Base-by-base conservation (phyloP, 306 rosid species). In the Urtica urens region DNA sequence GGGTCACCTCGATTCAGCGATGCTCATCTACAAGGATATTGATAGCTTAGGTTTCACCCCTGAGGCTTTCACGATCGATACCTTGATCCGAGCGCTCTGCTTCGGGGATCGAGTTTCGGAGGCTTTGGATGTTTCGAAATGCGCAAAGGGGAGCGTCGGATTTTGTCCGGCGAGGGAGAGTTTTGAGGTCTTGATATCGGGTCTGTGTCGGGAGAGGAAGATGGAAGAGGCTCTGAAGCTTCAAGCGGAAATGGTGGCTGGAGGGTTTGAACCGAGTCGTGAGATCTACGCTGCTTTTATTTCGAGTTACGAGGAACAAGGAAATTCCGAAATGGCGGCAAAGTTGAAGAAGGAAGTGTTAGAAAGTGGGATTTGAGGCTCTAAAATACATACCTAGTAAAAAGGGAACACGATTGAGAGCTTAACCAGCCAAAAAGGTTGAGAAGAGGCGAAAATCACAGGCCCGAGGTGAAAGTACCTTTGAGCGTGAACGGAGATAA, bases 231-330 rank as follows among this genome's bases (percentile, higher is more conserved):
- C 81, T 0, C 25, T 81, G 57, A 77, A 75, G 65, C 66, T 84
- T 68, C 97, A 81, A 65, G 87, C 79, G 1, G 77, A 90, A 75
- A 90, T 84, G 97, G 76, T 79, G 21, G 86, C 92, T 18, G 79
- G 66, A 66, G 95, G 95, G 30, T 76, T 68, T 62, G 57, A 57
- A 48, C 80, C 69, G 3, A 68, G 58, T 53, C 62, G 38, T 6
- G 71, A 78, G 49, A 46, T 78, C 39, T 88, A 88, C 58, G 43
- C 31, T n/a, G 74, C 77, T 53, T 81, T 88, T 62, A 59, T 83
- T 28, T 70, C 66, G 38, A 86, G 80, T 13, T 81, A 74, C 33
- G 34, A 44, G 58, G 55, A 63, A 52, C 75, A 50, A 49, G 94
- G 93, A 51, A 81, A 76, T 13, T 53, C 51, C 48, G 93, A 70